Conservation (phyloP, 306 rosid species). For the Biancaea sappan region DNA sequence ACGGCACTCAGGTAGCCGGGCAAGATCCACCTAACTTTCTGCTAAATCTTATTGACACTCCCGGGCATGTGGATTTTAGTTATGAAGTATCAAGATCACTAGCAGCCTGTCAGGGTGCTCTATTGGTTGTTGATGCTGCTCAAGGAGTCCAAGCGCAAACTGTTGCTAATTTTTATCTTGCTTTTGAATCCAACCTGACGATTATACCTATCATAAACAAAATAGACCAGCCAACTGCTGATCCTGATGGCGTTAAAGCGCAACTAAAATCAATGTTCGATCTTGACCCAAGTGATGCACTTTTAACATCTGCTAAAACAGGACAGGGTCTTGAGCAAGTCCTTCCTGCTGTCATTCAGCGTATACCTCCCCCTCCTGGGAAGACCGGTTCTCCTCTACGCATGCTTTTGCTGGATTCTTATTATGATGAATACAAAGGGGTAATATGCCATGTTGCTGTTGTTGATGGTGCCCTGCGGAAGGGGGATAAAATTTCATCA, state of each 20-base stretch:
- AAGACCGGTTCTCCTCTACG: slow-evolving; percentile 63
- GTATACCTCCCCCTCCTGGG: slow-evolving; percentile 89
- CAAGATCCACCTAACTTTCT: slow-evolving; percentile 47
- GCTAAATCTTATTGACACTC: slow-evolving; percentile 84
- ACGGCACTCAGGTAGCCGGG: slow-evolving; percentile 38
- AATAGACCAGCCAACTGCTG: slow-evolving; percentile 94
- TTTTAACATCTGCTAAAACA: slow-evolving; percentile 92
- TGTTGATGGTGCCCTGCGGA: slow-evolving; percentile 76
- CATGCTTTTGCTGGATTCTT: slow-evolving; percentile 90
- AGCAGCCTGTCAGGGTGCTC: slow-evolving; percentile 96
- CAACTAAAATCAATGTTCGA: slow-evolving; percentile 91
- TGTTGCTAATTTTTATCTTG: slow-evolving; percentile 92
- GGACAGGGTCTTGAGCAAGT: slow-evolving; percentile 91
- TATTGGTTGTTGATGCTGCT: slow-evolving; percentile 91
- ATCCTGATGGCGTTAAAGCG: slow-evolving; percentile 83
- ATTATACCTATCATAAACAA: slow-evolving; percentile 84
- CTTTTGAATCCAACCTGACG: slow-evolving; percentile 75
- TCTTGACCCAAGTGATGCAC: slow-evolving; percentile 76
- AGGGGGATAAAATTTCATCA: slow-evolving; percentile 87
- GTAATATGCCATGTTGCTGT: slow-evolving; percentile 93
- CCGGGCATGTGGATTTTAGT: slow-evolving; percentile 94
- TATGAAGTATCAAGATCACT: slow-evolving; percentile 92
- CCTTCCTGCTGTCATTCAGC: slow-evolving; percentile 85
- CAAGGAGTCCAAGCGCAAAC: slow-evolving; percentile 98
- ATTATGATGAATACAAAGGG: slow-evolving; percentile 93